Conservation (phyloP, 768 basidiomycete species). For the Hericium alpestre region DNA sequence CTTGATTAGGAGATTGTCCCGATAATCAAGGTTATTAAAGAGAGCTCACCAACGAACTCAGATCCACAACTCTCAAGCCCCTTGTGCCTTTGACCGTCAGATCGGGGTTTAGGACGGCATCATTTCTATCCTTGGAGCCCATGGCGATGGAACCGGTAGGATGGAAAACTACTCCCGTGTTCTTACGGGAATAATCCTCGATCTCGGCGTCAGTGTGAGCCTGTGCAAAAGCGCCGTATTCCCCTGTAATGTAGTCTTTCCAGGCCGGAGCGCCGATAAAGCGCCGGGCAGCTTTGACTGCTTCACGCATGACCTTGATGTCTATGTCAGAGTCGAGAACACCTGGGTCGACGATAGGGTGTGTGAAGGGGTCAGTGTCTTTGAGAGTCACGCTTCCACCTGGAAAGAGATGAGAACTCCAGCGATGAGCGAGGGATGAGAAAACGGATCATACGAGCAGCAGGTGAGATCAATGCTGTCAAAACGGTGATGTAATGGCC, state of each 20-base stretch:
- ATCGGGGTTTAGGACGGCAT: constrained; percentile 32
- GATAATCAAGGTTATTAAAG: background rate
- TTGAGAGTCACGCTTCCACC: constrained; percentile 7
- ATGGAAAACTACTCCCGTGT: constrained; percentile 15
- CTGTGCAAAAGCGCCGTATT: background rate
- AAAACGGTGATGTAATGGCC: constrained; percentile 13
- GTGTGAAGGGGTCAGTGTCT: background rate
- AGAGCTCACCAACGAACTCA: constrained; percentile 4
- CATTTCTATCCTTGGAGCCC: constrained; percentile 17
- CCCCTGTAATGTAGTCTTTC: background rate
- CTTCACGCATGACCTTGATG: constrained; percentile 3
- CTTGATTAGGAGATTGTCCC: background rate
- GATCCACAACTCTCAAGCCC: constrained; percentile 6
- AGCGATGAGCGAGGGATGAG: background rate
- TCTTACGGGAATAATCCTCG: constrained; percentile 10
- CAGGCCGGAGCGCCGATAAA: constrained; percentile 3
- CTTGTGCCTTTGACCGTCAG: constrained; percentile 6
- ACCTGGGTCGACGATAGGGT: constrained; percentile 6
- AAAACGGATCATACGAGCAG: constrained; percentile 13
- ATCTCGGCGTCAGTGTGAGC: constrained; percentile 12
- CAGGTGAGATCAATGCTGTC: constrained; percentile 13
- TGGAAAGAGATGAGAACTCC: background rate
- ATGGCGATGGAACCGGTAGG: constrained; percentile 30
- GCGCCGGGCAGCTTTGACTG: constrained; percentile 2
- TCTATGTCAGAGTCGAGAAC: constrained; percentile 3